A percentile compares a stretch with the other conserved stretches of the same genome.
Evolutionary conservation across 2,329 filamentous ascomycete genomes (phyloP).

Genomic region (Gaeumannomyces sp.): DNA sequence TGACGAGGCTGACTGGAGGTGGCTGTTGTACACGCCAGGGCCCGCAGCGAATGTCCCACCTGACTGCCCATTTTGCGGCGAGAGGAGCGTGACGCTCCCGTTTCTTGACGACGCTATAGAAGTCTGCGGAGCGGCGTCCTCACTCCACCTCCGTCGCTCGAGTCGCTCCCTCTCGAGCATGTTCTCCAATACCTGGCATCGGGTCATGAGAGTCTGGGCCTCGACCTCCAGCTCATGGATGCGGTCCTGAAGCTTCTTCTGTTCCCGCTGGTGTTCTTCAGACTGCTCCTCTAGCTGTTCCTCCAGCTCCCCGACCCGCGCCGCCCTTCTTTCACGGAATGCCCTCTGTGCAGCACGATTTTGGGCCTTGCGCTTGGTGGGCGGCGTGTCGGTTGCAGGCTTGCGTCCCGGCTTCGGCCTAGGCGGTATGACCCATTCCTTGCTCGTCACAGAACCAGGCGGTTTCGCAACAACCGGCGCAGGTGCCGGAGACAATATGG

Average conservation of each 20-base stretch:
- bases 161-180: slow-evolving; percentile 54
- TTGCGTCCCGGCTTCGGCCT: slow-evolving; percentile 87
- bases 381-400: slow-evolving; percentile 85
- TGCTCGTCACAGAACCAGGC: slow-evolving; percentile 61
- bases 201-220: slow-evolving; percentile 57
- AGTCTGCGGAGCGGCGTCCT: not conserved
- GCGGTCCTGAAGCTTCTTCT: slow-evolving; percentile 51
- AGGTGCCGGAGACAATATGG: slow-evolving; percentile 38
- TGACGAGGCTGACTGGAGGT: not conserved
- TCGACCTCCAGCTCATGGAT: slow-evolving; percentile 57
- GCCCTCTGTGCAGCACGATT: slow-evolving; percentile 87
- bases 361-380: slow-evolving; percentile 89
- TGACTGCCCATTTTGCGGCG: slow-evolving; percentile 2
- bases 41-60: not conserved
- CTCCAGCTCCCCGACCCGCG: slow-evolving; percentile 72
- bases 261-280: slow-evolving; percentile 49
- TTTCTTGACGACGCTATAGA: not conserved
- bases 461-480: slow-evolving; percentile 28
- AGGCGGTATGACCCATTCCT: slow-evolving; percentile 80
- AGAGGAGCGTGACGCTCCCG: slow-evolving; percentile 7
- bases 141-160: slow-evolving; percentile 27
- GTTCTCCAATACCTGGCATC: slow-evolving; percentile 57
- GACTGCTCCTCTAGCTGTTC: slow-evolving; percentile 58
- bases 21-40: not conserved
- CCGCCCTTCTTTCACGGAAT: slow-evolving; percentile 81